Evolutionary conservation across 2,329 filamentous ascomycete genomes (phyloP), one percentile per base, ranked within the genome.

Genomic region (Trichothecium sympodiale): DNA sequence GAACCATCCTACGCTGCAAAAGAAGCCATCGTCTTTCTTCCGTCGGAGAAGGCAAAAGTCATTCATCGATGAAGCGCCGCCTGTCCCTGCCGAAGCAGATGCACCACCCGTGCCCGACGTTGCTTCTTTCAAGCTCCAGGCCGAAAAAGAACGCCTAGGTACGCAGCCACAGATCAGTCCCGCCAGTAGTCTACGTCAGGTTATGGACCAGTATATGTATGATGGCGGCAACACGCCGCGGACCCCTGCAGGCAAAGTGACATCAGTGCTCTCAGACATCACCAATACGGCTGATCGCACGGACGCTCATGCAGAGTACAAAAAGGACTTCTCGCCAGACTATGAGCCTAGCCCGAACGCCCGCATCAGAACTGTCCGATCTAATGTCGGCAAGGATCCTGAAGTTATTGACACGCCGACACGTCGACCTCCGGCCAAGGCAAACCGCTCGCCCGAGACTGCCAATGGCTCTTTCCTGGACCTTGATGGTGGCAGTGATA

Each of bases 21-120:
- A 95, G 65, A 95, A 95, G 57, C 76, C 85, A 4, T 93, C 89
- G 1, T 89, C 86, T 1, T 96, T 98, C 62, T 96, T 96, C 62
- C 75, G 91, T 42, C 74, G 91, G 40, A 75, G 88, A 43, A 96
- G 96, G 72, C 20, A 25, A 30, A 93, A 89, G 70, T 94, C 88
- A 5, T 60, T 86, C 25, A 74, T 77, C 12, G 87, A 93, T 43
- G 69, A 74, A 16, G 70, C 70, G 28, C 77, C 81, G 25, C 77
- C 80, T 8, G 57, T 79, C 20, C 71, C 71, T 1, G 47, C 58
- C 23, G 68, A 56, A 40, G 67, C 53, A 41, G 61, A 57, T 47
- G 58, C 56, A 27, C 56, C 60, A 6, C 59, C 62, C 2, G 44
- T 64, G 34, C 57, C 64, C 16, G 47, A 53, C 18, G 45, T 60